Conservation (phyloP, 2,329 filamentous ascomycete genomes). For the Zasmidium citrigriseum region DNA sequence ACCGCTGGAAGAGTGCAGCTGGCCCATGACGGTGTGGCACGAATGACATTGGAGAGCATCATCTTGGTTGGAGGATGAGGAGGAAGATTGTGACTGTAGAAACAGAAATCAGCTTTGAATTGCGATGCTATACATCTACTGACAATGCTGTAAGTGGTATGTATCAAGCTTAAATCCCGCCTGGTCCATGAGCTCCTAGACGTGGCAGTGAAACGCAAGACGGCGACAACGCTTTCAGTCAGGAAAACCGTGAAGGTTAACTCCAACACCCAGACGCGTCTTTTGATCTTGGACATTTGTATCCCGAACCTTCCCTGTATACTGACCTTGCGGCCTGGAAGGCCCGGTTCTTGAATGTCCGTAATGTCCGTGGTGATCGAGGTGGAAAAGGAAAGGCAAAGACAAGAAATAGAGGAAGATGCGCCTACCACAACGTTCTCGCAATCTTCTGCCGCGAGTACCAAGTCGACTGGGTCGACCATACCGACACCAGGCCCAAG, state of each 20-base stretch:
- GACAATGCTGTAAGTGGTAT: conserved; percentile 17
- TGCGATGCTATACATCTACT: not conserved
- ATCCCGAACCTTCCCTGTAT: conserved; percentile 36
- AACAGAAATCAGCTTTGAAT: conserved; percentile 7
- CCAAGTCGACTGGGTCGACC: conserved; percentile 76
- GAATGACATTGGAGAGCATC: conserved; percentile 35
- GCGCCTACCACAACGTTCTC: conserved; percentile 45
- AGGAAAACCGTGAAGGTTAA: conserved; percentile 30
- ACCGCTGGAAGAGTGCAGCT: conserved; percentile 44
- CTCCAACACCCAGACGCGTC: conserved; percentile 19
- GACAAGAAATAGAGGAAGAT: not conserved
- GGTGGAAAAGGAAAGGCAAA: not conserved
- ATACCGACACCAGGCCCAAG: conserved; percentile 70
- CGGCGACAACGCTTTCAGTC: conserved; percentile 17
- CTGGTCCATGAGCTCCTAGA: conserved; percentile 33
- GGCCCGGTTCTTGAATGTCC: conserved; percentile 39
- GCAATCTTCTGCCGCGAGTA: conserved; percentile 71
- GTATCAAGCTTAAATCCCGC: conserved; percentile 37
- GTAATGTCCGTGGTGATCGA: not conserved
- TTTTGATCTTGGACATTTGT: conserved; percentile 36
- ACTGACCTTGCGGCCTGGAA: conserved; percentile 34
- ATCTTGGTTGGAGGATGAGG: conserved; percentile 4
- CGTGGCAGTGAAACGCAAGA: conserved; percentile 34
- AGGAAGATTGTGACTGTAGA: conserved; percentile 2
- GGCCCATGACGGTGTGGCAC: conserved; percentile 40